These are phyloP conservation scores for Candida neerlandica DNA, from an alignment of 1,139 yeast genomes.

Conservation along the genomic window DNA sequence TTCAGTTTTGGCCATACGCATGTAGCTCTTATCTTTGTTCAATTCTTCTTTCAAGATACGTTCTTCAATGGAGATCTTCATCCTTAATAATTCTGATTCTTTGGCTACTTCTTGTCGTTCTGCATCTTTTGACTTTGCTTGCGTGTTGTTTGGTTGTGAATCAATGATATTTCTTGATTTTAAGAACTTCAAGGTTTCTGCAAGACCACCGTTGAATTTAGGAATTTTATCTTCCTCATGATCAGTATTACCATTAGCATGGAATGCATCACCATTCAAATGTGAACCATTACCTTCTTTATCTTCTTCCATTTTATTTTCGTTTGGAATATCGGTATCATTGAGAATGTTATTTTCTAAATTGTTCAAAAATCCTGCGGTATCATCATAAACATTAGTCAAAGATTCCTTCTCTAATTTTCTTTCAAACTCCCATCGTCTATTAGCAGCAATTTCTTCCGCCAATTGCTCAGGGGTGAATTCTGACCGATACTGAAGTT, in stretches of 20 bases:
- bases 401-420: constrained; percentile 21
- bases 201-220: constrained; percentile 52
- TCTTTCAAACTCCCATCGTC: constrained; percentile 32
- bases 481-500: constrained; percentile 31
- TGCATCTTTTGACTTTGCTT: constrained; percentile 17
- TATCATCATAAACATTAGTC: constrained; percentile 54
- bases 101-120: constrained; percentile 31
- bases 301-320: constrained; percentile 1
- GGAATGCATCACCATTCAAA: too few relatives aligned
- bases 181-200: constrained; percentile 58
- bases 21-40: constrained; percentile 32
- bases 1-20: constrained; percentile 32
- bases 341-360: constrained; percentile 21
- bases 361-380: constrained; percentile 55
- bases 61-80: constrained; percentile 41
- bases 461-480: constrained; percentile 52
- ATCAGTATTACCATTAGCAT: constrained; percentile 5
- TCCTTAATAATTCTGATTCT: constrained; percentile 35
- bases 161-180: constrained; percentile 45
- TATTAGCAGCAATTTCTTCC: constrained; percentile 39
- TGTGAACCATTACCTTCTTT: not conserved
- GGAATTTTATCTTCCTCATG: constrained; percentile 11
- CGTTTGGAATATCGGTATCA: constrained; percentile 1
- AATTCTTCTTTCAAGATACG: constrained; percentile 45
- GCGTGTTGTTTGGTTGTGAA: not conserved